Evolutionary conservation across 2,329 filamentous ascomycete species (phyloP), one percentile per base, ranked within the genome.

Genomic region (Knoxdaviesia capensis): DNA sequence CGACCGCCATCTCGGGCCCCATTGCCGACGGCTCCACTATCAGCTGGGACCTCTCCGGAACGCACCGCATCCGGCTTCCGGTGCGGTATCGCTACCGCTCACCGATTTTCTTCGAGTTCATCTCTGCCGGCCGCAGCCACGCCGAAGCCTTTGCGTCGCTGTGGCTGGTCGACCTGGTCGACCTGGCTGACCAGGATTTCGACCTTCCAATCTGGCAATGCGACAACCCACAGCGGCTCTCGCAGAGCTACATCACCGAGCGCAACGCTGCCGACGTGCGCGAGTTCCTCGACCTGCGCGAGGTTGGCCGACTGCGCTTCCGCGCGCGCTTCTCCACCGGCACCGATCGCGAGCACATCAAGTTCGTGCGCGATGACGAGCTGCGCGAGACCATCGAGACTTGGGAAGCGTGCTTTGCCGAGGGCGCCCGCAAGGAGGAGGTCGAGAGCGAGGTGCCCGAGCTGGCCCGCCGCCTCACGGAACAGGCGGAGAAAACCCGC

Each of bases 141-240:
- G 66, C 78, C 1, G 77, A 82, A 46, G 79, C 79, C 0, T 92
- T 85, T 53, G 80, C 87, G 0, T 67, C 80, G 1, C 61, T 94
- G 31, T 96, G 88, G 90, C 68, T 96, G 4, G 75, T 86, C 48
- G 81, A 90, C 44, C 65, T 96, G 6, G 68, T 78, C 7, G 90
- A 96, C 53, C 80, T 82, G 44, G 78, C 90, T 47, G 74, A 80
- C 41, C 69, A 68, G 2, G 70, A 80, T 9, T 78, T 94, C 51
- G 80, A 90, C 48, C 68, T 96, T n/a, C 90, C 88, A 0, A 80
- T 98, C 44, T 96, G 86, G 81, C 77, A 71, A 41, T 93, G 86
- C 29, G 69, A 80, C 50, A 80, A 82, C 44, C 68, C 77, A 0
- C 64, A 72, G 46, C 75, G 88, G 5, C 65, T 96, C 7, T 83